Evolutionary conservation across 2,329 filamentous ascomycete species (phyloP).

Genomic region (Rosellinia necatrix): DNA sequence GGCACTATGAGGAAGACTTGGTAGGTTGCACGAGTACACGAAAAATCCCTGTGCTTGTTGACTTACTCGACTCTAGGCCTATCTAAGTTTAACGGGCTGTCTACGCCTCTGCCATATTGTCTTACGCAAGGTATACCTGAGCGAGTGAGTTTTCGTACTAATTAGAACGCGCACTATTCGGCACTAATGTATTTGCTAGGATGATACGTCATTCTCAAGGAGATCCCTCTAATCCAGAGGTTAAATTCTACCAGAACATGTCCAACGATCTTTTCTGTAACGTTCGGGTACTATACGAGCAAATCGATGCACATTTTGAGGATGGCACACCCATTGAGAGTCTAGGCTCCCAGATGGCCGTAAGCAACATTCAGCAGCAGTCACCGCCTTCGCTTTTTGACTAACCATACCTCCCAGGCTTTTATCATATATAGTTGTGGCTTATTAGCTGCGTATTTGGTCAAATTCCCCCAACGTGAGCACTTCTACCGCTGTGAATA

Average conservation of each 20-base stretch:
- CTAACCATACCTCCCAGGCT: slow-evolving; percentile 39
- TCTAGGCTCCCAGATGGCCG: slow-evolving; percentile 58
- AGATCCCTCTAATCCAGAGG: slow-evolving; percentile 41
- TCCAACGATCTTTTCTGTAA: slow-evolving; percentile 54
- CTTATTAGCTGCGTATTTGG: slow-evolving; percentile 56
- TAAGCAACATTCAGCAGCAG: slow-evolving; percentile 33
- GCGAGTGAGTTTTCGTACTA: slow-evolving; percentile 48
- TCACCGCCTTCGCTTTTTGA: not conserved
- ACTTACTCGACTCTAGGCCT: slow-evolving; percentile 48
- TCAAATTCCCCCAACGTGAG: slow-evolving; percentile 56
- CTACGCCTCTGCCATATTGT: slow-evolving; percentile 62
- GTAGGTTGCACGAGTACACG: slow-evolving; percentile 40
- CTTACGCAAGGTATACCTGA: slow-evolving; percentile 57
- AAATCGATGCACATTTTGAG: slow-evolving; percentile 57
- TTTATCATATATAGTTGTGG: slow-evolving; percentile 62
- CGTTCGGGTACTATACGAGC: slow-evolving; percentile 52
- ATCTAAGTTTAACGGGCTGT: slow-evolving; percentile 60
- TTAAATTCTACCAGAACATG: slow-evolving; percentile 49
- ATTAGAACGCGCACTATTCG: not conserved
- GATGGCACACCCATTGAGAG: slow-evolving; percentile 52
- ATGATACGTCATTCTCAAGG: slow-evolving; percentile 50
- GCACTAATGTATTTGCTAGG: slow-evolving; percentile 36
- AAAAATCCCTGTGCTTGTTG: not conserved
- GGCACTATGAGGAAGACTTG: slow-evolving; percentile 54
- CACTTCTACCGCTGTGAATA: not conserved